Evolutionary conservation across 345 rosid species (phyloP), one percentile per base, ranked within the genome.

Genomic region (Citrus sp.): DNA sequence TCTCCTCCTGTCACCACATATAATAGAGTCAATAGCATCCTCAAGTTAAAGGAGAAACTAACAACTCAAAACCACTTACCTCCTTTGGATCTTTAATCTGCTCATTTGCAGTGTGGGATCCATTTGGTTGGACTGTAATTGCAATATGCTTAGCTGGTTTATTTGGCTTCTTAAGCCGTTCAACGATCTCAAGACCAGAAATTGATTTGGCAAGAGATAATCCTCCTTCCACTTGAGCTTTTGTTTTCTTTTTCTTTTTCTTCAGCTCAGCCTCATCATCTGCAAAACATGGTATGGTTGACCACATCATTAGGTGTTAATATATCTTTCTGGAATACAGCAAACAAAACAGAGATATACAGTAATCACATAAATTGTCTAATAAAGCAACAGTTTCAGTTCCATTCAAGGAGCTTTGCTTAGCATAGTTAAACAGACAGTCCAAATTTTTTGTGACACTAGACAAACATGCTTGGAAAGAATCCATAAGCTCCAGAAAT

Each of bases 231-330:
- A 79, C 82, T 21, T 55, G 80, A 75, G 80, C 82, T 88, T 86
- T 90, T n/a, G 79, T 72, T 84, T 92, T 91, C 88, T 93, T 93
- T 84, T 88, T 91, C 89, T 90, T 92, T 86, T 87, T 91, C 82
- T 86, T 84, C 83, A 78, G 88, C 81, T 86, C 96, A 27, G 73
- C 81, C 78, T 92, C 93, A 49, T 91, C 93, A 78, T 91, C 99
- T 95, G 85, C 85, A 84, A 51, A 70, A 77, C 40, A 81, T 21
- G 38, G 66, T 61, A 42, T 38, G 66, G 64, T 84, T 58, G 80
- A 74, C 10, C 69, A 71, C 37, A 73, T 22, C 22, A 55, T 22
- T 30, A n/a, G 30, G 28, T 28, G 49, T 16, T 66, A 67, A 56
- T 18, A 37, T 59, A 13, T 49, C 46, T 5, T 76, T 32, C 54